Conservation (phyloP, 257 asterid species). For the Solanum dulcamara region DNA sequence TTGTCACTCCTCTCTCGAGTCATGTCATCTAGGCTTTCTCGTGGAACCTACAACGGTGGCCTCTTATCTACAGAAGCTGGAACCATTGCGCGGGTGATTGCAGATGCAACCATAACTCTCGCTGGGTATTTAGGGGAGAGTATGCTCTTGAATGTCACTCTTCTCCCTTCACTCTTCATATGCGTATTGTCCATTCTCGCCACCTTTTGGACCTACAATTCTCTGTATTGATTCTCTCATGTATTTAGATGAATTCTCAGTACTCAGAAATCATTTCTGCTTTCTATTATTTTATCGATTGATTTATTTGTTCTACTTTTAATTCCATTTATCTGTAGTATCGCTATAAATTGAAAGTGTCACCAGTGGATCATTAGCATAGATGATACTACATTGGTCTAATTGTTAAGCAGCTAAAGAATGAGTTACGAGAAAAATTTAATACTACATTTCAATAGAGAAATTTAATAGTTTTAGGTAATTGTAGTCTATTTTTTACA, state of each 20-base stretch:
- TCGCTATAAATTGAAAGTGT: not conserved
- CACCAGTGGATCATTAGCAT: not conserved
- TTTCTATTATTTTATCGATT: not conserved
- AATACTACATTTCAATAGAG: no score
- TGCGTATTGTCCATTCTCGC: slow-evolving; percentile 70
- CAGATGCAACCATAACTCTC: slow-evolving; percentile 80
- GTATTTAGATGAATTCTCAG: not conserved
- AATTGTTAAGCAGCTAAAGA: not conserved
- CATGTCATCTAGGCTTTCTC: slow-evolving; percentile 91
- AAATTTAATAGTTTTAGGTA: no score
- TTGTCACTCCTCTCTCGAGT: slow-evolving; percentile 81
- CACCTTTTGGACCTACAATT: slow-evolving; percentile 75
- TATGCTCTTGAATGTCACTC: slow-evolving; percentile 62
- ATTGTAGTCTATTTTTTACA: no score
- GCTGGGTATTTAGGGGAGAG: slow-evolving; percentile 69
- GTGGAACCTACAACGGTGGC: slow-evolving; percentile 85
- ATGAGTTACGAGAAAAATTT: not conserved
- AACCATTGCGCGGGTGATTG: slow-evolving; percentile 78
- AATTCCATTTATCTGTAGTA: not conserved
- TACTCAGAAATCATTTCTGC: not conserved
- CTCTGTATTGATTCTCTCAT: slow-evolving; percentile 34
- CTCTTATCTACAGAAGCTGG: slow-evolving; percentile 93
- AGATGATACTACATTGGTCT: not conserved
- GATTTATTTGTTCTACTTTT: not conserved
- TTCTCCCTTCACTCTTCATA: slow-evolving; percentile 63